These are phyloP conservation scores for Pythium guiyangense DNA, from an alignment of 352 stramenopile species.

Conservation along the genomic window DNA sequence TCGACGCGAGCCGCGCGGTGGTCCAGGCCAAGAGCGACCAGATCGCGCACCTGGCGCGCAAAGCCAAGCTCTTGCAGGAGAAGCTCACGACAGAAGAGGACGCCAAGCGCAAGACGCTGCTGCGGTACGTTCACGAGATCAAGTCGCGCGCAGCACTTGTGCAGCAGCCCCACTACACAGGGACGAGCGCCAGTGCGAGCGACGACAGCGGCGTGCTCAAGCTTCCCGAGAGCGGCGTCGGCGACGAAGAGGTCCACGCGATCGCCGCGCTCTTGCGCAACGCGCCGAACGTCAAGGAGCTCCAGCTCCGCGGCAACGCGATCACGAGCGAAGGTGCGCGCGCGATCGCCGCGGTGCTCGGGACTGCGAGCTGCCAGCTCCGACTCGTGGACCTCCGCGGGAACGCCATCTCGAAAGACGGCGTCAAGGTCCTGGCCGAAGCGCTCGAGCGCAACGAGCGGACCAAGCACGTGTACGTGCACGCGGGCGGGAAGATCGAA, in stretches of 20 bases:
- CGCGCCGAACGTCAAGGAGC: conserved; percentile 86
- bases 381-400: conserved; percentile 88
- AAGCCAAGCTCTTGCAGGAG: conserved; percentile 77
- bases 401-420: conserved; percentile 90
- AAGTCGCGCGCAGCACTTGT: conserved; percentile 62
- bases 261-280: conserved; percentile 92
- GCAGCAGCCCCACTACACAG: conserved; percentile 6
- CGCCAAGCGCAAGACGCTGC: conserved; percentile 92
- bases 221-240: conserved; percentile 87
- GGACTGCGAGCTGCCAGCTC: conserved; percentile 65
- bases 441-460: conserved; percentile 90
- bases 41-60: conserved; percentile 71
- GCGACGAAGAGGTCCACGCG: conserved; percentile 95
- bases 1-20: conserved; percentile 43
- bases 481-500: conserved; percentile 94
- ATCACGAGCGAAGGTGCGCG: conserved; percentile 91
- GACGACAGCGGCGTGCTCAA: conserved; percentile 48
- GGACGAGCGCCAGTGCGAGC: conserved; percentile 1
- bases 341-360: conserved; percentile 90
- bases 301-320: conserved; percentile 90
- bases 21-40: conserved; percentile 67
- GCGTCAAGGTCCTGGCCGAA: conserved; percentile 91
- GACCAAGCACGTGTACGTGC: conserved; percentile 95
- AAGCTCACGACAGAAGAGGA: conserved; percentile 90
- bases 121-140: conserved; percentile 94